These are phyloP conservation scores for Pichia gijzeniarum DNA, from an alignment of 805 yeast species.

Conservation along the genomic window DNA sequence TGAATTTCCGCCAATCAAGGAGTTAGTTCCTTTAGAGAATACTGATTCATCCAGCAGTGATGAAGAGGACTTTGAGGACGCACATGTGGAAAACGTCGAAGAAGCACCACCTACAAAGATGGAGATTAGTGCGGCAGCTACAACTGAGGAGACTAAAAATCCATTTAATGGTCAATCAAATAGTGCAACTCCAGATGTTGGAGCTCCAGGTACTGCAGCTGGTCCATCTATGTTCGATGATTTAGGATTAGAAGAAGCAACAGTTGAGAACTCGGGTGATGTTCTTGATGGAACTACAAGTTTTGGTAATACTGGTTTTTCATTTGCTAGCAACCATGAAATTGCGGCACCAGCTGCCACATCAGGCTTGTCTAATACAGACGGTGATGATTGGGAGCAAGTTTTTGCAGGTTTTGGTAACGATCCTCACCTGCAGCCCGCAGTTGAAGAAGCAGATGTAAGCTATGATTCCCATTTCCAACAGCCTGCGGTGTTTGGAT, in stretches of 20 bases:
- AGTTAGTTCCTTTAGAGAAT: conserved; percentile 7
- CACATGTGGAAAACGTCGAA: conserved; percentile 12
- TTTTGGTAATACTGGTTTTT: conserved; percentile 19
- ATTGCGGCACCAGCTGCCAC: conserved; percentile 4
- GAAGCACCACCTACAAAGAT: not conserved
- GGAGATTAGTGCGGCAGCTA: not conserved
- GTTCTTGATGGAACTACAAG: conserved; percentile 17
- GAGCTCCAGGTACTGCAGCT: conserved; percentile 1
- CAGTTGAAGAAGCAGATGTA: conserved; percentile 10
- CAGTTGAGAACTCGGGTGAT: conserved; percentile 17
- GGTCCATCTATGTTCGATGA: conserved; percentile 28
- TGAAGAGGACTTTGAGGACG: conserved; percentile 14
- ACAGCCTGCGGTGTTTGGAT: conserved; percentile 17
- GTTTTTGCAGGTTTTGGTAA: conserved; percentile 85
- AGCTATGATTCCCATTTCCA: conserved; percentile 12
- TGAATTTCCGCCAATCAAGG: conserved; percentile 9
- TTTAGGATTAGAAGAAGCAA: conserved; percentile 32
- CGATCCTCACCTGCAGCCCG: conserved; percentile 26
- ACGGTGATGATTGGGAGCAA: conserved; percentile 87
- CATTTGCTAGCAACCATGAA: conserved; percentile 16
- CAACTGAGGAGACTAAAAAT: conserved; percentile 5
- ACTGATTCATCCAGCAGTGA: conserved; percentile 11
- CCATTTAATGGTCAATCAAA: conserved; percentile 14
- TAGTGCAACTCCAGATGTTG: conserved; percentile 12
- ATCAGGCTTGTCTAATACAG: conserved; percentile 22